These are phyloP conservation scores for Citrus medica DNA, from an alignment of 345 rosid genomes.

Conservation along the genomic window DNA sequence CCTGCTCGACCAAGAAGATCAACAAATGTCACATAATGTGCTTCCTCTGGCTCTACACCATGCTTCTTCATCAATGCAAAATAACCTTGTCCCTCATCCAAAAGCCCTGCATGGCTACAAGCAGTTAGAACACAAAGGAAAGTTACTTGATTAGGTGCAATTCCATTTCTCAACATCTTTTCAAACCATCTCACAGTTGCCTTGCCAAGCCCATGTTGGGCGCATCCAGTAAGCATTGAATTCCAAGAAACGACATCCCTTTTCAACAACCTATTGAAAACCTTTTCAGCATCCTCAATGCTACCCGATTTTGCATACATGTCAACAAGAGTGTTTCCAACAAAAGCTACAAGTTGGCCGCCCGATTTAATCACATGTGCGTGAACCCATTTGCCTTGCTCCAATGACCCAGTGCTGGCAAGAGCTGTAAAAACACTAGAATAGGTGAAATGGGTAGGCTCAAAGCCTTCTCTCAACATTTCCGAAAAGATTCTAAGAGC, in stretches of 20 bases:
- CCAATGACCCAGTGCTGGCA: slow-evolving; percentile 52
- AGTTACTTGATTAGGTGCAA: slow-evolving; percentile 51
- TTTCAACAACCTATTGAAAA: slow-evolving; percentile 46
- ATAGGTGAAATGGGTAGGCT: slow-evolving; percentile 51
- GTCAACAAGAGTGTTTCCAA: slow-evolving; percentile 60
- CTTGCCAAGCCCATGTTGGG: slow-evolving; percentile 51
- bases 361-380: slow-evolving; percentile 56
- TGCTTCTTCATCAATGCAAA: slow-evolving; percentile 50
- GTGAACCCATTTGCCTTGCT: slow-evolving; percentile 74
- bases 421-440: slow-evolving; percentile 50
- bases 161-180: slow-evolving; percentile 40
- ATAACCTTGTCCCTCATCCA: slow-evolving; percentile 46
- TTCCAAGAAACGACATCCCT: slow-evolving; percentile 61
- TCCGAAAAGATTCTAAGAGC: slow-evolving; percentile 39
- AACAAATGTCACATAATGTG: slow-evolving; percentile 51
- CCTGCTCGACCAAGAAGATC: slow-evolving; percentile 76
- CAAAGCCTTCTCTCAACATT: slow-evolving; percentile 50
- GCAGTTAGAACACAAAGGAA: slow-evolving; percentile 59
- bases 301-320: slow-evolving; percentile 71
- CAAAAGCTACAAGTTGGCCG: slow-evolving; percentile 46
- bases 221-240: slow-evolving; percentile 51
- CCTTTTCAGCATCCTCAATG: slow-evolving; percentile 48
- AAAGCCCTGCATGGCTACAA: slow-evolving; percentile 66
- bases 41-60: slow-evolving; percentile 34
- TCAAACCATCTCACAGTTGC: slow-evolving; percentile 38